Base-by-base conservation (phyloP, 176 grass and related monocot genomes). In the Metroxylon sagu region DNA sequence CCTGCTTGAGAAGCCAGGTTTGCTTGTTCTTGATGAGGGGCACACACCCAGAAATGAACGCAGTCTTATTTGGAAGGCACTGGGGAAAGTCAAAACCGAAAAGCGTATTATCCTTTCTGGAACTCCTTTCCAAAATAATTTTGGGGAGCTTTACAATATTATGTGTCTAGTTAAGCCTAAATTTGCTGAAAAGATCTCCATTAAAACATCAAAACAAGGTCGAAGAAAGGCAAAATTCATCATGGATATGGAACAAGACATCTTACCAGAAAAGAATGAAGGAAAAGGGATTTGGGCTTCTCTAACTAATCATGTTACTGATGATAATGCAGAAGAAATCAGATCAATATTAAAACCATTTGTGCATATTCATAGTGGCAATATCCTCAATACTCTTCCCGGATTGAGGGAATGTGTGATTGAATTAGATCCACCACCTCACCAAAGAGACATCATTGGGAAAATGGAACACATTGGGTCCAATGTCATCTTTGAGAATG, bases 91-190 rank as follows among this genome's bases (percentile, higher is more conserved):
- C 10, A 69, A 62, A 29, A 82, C 92, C 0, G 61, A 85, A 48
- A 90, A 87, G 18, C 18, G 87, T 16, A 85, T 96, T 18, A 77
- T 90, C 48, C 73, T 96, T 52, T 96, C 86, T 0, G 87, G 92
- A 18, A 96, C 92, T 73, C 83, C 76, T 16, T 96, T 96, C 27
- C 92, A 96, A 3, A 90, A 96, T 52, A 90, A 64, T 48, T 90
- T 96, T 71, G 62, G 56, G 16, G 92, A 96, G 75, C 83, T 90
- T 19, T 75, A 75, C 29, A 96, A 82, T 58, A 80, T 67, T 19
- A 16, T 96, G 14, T 66, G 29, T 31, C 61, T 96, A 27, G 80
- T 90, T n/a, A 84, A 70, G 49, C 91, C 86, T 3, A 79, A 70
- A 54, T 89, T 90, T 82, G 80, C 72, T 8, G 59, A 90, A 73